Conservation (phyloP, 1,139 yeast genomes). For the Sugiyamaella pinicola region DNA sequence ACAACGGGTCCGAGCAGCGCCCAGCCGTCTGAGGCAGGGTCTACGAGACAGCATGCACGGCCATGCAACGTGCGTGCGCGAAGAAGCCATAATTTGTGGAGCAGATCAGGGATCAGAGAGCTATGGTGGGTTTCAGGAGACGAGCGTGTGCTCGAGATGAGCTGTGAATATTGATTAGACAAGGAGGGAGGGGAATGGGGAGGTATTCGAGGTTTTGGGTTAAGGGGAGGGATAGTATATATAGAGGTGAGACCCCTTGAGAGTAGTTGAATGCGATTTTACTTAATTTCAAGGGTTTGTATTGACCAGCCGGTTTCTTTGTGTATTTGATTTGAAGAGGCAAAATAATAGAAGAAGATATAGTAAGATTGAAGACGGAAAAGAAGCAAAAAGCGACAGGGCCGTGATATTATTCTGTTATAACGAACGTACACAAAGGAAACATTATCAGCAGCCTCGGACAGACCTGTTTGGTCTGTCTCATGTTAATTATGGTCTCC, state of each 20-base stretch:
- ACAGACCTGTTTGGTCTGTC: no score
- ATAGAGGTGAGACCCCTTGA: no score
- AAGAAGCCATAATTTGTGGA: conserved; percentile 12
- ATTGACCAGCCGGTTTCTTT: not conserved
- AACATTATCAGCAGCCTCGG: no score
- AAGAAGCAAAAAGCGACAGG: no score
- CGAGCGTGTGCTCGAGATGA: not conserved
- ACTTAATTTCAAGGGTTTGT: not conserved
- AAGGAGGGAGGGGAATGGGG: not conserved
- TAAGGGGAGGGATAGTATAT: no score
- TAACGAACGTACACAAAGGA: no score
- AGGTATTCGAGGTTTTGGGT: no score
- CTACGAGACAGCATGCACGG: not conserved
- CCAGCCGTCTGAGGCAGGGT: not conserved
- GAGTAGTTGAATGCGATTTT: no score
- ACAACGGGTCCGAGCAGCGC: not conserved
- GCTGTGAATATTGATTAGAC: not conserved
- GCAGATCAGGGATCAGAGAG: not conserved
- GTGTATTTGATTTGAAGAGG: not conserved
- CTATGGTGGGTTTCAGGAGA: no score
- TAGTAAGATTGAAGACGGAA: no score
- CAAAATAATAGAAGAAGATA: not conserved
- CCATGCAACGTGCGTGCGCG: conserved; percentile 13
- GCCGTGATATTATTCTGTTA: no score
- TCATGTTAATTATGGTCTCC: not conserved